Evolutionary conservation across 768 basidiomycete species (phyloP).

Genomic region (Termitomyces titanicus): DNA sequence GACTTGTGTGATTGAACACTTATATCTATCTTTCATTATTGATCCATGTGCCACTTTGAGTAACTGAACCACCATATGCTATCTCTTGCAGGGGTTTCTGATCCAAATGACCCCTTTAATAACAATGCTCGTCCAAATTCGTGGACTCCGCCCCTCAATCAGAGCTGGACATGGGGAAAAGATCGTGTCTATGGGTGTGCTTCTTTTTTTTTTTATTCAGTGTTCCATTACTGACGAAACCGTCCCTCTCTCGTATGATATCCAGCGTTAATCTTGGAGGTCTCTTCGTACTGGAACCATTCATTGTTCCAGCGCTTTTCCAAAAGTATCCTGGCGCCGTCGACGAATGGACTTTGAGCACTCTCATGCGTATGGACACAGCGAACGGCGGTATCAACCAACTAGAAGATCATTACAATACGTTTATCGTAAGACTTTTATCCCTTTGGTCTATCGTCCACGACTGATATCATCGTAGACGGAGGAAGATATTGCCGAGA

Average conservation of each 20-base stretch:
- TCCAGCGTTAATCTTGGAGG: slow-evolving; percentile 75
- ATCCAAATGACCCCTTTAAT: slow-evolving; percentile 73
- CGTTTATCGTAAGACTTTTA: slow-evolving; percentile 65
- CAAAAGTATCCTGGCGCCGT: slow-evolving; percentile 59
- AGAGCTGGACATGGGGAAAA: slow-evolving; percentile 66
- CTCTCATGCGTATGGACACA: slow-evolving; percentile 56
- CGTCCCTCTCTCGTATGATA: slow-evolving; percentile 5
- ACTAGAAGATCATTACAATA: slow-evolving; percentile 78
- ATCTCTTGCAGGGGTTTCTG: slow-evolving; percentile 47
- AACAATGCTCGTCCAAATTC: slow-evolving; percentile 70
- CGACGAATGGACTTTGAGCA: slow-evolving; percentile 76
- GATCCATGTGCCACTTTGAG: background rate
- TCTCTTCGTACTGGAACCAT: slow-evolving; percentile 72
- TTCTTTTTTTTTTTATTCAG: background rate
- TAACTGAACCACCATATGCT: background rate
- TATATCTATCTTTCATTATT: background rate
- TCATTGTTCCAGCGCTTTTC: slow-evolving; percentile 63
- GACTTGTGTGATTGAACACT: background rate
- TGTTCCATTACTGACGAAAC: slow-evolving; percentile 7
- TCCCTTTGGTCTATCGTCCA: background rate
- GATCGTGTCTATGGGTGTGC: slow-evolving; percentile 61
- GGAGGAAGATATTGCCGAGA: slow-evolving; percentile 86
- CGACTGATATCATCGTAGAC: slow-evolving; percentile 45
- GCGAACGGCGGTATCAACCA: slow-evolving; percentile 45
- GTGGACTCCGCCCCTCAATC: slow-evolving; percentile 78